Evolutionary conservation across 2,329 filamentous ascomycete species (phyloP), one percentile per base, ranked within the genome.

Genomic region (Diaporthe australafricana): DNA sequence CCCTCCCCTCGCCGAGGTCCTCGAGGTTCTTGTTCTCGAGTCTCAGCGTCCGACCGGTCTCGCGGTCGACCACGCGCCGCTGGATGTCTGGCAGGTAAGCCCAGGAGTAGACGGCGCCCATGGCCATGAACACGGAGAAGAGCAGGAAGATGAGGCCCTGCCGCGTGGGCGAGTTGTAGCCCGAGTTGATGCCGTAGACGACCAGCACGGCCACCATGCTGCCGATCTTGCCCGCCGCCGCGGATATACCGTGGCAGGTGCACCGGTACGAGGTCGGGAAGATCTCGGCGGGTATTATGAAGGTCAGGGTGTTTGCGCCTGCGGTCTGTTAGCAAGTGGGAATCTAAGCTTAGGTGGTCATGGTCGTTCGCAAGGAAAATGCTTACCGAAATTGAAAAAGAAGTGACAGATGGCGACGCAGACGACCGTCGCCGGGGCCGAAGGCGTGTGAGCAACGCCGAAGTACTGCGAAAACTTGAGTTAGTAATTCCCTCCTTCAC

Each of bases 181-280:
- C 80, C 20, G 78, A 75, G 76, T 87, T 86, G 78, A 88, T 86
- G 69, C 83, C 85, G 75, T 85, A 87, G 1, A 87, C 85, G 32
- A 88, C 81, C 16, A 87, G 76, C 22, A 88, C 81, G 63, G 86
- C 87, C 6, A 87, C 79, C 65, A 91, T 85, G 71, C 87, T 87
- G 30, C 88, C 89, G 1, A 89, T 79, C 76, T 91, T 91, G 14
- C 89, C 89, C 0, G 86, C 85, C 0, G 89, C 89, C 0, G 89
- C 89, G 0, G 89, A 89, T 67, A 91, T 88, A 30, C 89, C 89
- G 76, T 91, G 89, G 72, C 88, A 91, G 0, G 89, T 90, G 65
- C 86, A 89, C 50, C 90, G 86, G 75, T 91, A 91, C 74, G 86
- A 85, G 2, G 90, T 92, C 0, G 89, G 89, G 77, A 92, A 92